Evolutionary conservation across 1,284 basidiomycete genomes (phyloP).

Genomic region (Wallemia hederae): DNA sequence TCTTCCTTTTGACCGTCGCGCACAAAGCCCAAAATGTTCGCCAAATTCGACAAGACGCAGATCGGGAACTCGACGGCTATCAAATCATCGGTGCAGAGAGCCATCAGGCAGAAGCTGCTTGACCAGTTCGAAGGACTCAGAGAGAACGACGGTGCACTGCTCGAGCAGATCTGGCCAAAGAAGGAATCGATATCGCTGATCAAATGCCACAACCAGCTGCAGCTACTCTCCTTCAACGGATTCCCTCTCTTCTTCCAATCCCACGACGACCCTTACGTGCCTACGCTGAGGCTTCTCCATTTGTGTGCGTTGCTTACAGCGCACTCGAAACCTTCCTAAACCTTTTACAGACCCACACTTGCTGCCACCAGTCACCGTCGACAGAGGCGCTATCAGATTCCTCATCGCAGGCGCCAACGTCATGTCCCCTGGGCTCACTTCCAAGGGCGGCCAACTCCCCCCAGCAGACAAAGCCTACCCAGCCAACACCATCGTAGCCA

Average conservation of each 20-base stretch:
- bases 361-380: conserved; percentile 62
- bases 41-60: conserved; percentile 34
- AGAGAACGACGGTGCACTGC: conserved; percentile 14
- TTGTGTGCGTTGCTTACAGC: neutral
- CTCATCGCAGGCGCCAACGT: conserved; percentile 73
- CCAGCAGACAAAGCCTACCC: conserved; percentile 36
- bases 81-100: conserved; percentile 77
- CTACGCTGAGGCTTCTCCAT: neutral
- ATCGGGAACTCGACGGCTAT: conserved; percentile 75
- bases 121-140: conserved; percentile 48
- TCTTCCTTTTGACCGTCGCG: conserved; percentile 29
- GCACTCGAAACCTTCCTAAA: neutral
- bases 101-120: conserved; percentile 49
- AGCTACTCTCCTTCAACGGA: conserved; percentile 3
- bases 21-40: conserved; percentile 11
- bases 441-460: conserved; percentile 63
- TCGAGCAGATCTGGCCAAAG: conserved; percentile 94
- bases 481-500: conserved; percentile 44
- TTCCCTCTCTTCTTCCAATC: neutral
- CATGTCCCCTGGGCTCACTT: conserved; percentile 92
- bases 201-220: conserved; percentile 63
- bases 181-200: conserved; percentile 76
- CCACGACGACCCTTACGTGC: neutral
- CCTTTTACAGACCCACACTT: conserved; percentile 44
- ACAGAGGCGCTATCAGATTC: conserved; percentile 93